These are phyloP conservation scores for Hypholoma sublateritium DNA, from an alignment of 768 basidiomycete species.

Conservation along the genomic window DNA sequence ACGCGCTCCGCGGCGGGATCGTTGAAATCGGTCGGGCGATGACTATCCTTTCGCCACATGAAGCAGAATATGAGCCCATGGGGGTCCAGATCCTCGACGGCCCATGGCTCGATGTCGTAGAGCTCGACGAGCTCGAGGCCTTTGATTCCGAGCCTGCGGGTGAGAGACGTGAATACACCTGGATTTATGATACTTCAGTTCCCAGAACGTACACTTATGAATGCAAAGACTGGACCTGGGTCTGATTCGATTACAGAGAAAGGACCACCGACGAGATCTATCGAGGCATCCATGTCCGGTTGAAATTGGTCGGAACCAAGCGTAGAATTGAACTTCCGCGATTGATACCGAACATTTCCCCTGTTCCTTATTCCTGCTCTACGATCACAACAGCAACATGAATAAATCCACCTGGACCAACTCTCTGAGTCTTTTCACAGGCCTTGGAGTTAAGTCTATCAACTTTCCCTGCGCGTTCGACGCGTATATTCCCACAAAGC, in stretches of 20 bases:
- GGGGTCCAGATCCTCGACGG: constrained; percentile 57
- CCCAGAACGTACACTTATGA: neutral
- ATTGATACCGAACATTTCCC: neutral
- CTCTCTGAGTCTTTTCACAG: no score
- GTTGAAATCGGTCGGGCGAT: constrained; percentile 44
- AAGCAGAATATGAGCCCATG: constrained; percentile 66
- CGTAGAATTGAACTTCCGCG: neutral
- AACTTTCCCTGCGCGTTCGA: no score
- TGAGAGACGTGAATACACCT: constrained; percentile 62
- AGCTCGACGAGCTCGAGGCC: constrained; percentile 57
- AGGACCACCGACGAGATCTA: constrained; percentile 59
- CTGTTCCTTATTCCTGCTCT: no score
- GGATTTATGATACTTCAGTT: neutral
- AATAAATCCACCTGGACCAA: no score
- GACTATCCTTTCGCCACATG: constrained; percentile 50
- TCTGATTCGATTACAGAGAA: constrained; percentile 64
- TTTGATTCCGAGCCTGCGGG: constrained; percentile 51
- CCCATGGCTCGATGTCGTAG: constrained; percentile 65
- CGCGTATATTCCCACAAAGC: no score
- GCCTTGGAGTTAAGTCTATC: no score
- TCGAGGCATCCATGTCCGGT: neutral
- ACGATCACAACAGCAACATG: no score
- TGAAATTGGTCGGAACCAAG: neutral
- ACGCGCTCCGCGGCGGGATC: constrained; percentile 56
- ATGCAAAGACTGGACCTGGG: constrained; percentile 33